phyloP scores from a whole-genome alignment of 1,284 basidiomycete species.

The Marasmius sp. region DNA sequence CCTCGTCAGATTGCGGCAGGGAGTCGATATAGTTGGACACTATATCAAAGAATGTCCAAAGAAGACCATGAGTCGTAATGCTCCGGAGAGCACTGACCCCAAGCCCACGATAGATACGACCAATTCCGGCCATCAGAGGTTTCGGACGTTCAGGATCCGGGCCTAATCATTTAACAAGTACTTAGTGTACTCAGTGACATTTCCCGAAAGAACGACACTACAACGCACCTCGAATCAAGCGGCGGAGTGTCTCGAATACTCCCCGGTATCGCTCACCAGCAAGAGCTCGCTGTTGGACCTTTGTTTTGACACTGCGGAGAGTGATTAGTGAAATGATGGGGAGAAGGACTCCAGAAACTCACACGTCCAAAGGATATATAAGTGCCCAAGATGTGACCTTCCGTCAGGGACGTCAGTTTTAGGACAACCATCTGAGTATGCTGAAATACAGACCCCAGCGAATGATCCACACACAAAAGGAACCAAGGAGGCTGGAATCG shows the following conservation, averaged over 20 bases:
- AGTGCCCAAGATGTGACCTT: slow-evolving; percentile 75
- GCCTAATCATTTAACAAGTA: slow-evolving; percentile 41
- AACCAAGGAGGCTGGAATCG: slow-evolving; percentile 72
- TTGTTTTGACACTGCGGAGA: slow-evolving; percentile 80
- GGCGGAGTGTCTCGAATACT: slow-evolving; percentile 70
- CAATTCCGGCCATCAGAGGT: slow-evolving; percentile 66
- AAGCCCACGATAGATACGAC: slow-evolving; percentile 80
- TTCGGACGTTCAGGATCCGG: slow-evolving; percentile 73
- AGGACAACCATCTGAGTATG: background rate
- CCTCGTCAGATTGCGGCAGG: slow-evolving; percentile 39
- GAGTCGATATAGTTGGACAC: slow-evolving; percentile 74
- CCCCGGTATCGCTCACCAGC: slow-evolving; percentile 72
- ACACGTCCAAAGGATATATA: slow-evolving; percentile 87
- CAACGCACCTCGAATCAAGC: slow-evolving; percentile 69
- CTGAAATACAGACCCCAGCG: slow-evolving; percentile 56
- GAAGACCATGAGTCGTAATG: slow-evolving; percentile 78
- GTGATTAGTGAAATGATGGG: background rate
- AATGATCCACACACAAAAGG: slow-evolving; percentile 86
- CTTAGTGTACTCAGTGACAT: background rate
- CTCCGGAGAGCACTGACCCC: slow-evolving; percentile 83
- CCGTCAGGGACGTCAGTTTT: background rate
- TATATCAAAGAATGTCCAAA: slow-evolving; percentile 84
- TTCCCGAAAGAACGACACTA: background rate
- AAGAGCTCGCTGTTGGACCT: slow-evolving; percentile 86
- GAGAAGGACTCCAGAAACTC: slow-evolving; percentile 26